Evolutionary conservation across 2,329 filamentous ascomycete species (phyloP).

Genomic region (Ophiostoma ulmi): DNA sequence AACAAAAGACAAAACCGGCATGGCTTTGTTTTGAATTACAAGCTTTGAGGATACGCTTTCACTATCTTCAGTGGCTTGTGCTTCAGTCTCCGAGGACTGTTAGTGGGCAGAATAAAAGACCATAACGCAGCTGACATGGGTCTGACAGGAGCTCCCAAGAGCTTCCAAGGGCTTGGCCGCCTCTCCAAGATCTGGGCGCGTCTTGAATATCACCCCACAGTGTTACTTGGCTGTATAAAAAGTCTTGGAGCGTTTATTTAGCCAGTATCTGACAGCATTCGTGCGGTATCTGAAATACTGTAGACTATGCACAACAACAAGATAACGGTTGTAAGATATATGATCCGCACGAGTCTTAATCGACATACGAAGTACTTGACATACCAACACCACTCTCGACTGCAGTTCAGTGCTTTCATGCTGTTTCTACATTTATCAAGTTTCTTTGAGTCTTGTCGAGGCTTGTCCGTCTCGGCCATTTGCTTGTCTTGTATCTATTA

Average conservation of each 20-base stretch:
- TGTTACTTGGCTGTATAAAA: not conserved
- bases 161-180: not conserved
- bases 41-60: not conserved
- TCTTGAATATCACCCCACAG: not conserved
- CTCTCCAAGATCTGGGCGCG: conserved; percentile 1
- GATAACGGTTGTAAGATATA: not conserved
- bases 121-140: too few species aligned
- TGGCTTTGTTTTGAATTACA: not conserved
- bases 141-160: not conserved
- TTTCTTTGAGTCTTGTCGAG: not conserved
- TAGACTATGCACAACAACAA: not conserved
- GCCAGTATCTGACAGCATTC: too few species aligned
- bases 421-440: not conserved
- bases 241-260: not conserved
- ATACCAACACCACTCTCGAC: too few species aligned
- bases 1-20: not conserved
- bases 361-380: too few species aligned
- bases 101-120: not conserved
- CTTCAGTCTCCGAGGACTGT: not conserved
- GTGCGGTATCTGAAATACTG: too few species aligned
- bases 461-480: not conserved
- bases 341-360: not conserved
- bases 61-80: not conserved
- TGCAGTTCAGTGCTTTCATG: not conserved
- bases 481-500: conserved; percentile 4